Base-by-base conservation (phyloP, 169 alveolate genomes). In the Plasmodium gallinaceum region DNA sequence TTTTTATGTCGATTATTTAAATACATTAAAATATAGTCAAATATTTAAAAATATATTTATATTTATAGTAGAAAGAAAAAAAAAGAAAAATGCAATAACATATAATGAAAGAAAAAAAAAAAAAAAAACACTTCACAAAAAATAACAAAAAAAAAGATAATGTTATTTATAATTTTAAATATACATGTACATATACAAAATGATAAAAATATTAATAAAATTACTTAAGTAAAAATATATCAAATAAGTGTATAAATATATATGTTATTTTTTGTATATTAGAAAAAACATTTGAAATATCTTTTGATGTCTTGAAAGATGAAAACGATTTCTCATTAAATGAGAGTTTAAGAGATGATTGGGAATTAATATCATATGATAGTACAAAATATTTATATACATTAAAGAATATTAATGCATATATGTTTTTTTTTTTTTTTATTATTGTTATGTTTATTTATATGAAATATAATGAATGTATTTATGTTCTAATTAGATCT, bases 211-310 rank as follows among this genome's bases (percentile, higher is more conserved):
- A 20, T 57, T 14, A 14, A 57, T 20, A 22, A 57, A 57, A 57
- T 57, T 57, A 14, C 7, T 1, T 14, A 57, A 57, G 8, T 14
- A 57, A 57, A 57, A 57, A 57, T 14, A 2, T 57, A 57, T 14
- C 9, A 57, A 14, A 7, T 14, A 57, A 16, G 8, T 14, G 8
- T 57, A 7, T 2, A 20, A 16, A 57, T 57, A 69, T 32, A 69
- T 20, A n/a, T 9, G 5, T 16, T 20, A 10, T n/a, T 68, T 22
- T 10, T 68, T 68, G 10, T 7, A 10, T 45, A 20, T 68, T 10
- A 80, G 90, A 80, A 37, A 80, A 80, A 20, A 80, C 90, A 6
- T 80, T 80, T 54, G 90, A 80, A 68, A 80, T 80, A 22, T 66
- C 90, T 18, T 80, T 80, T 73, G 90, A 80, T 61, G 52, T 65